Evolutionary conservation across 257 asterid species (phyloP).

Genomic region (Solanum raphanifolium): DNA sequence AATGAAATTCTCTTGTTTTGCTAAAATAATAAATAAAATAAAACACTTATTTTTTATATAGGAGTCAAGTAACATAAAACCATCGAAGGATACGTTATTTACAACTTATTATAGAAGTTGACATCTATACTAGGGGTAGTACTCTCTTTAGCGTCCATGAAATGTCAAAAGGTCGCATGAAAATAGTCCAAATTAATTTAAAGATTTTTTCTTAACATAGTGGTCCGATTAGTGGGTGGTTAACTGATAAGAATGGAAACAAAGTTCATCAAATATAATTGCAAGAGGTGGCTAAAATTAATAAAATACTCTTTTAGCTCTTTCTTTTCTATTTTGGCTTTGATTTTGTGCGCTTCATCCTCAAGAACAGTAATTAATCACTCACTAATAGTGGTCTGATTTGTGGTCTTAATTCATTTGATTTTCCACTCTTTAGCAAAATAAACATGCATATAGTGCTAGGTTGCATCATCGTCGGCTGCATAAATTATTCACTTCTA

Average conservation of each 20-base stretch:
- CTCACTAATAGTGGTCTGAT: neutral
- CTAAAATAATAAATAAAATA: too few species aligned
- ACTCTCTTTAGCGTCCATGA: neutral
- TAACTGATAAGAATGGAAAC: neutral
- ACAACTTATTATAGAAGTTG: neutral
- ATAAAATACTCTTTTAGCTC: neutral
- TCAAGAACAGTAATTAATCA: neutral
- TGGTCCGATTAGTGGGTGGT: neutral
- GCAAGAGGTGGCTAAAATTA: neutral
- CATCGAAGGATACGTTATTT: neutral
- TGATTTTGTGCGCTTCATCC: neutral
- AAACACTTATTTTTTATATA: too few species aligned
- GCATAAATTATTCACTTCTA: neutral
- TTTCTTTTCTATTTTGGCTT: neutral
- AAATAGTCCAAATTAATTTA: neutral
- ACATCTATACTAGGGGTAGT: neutral
- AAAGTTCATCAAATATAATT: neutral
- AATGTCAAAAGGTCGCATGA: neutral
- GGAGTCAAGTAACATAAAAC: neutral
- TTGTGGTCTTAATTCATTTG: neutral
- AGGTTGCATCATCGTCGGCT: neutral
- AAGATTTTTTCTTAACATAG: neutral
- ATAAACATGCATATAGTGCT: neutral
- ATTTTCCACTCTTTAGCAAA: neutral
- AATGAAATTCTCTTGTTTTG: too few species aligned